Base-by-base conservation (phyloP, 164 flowering plant genomes). In the Paratinospora sagittata region DNA sequence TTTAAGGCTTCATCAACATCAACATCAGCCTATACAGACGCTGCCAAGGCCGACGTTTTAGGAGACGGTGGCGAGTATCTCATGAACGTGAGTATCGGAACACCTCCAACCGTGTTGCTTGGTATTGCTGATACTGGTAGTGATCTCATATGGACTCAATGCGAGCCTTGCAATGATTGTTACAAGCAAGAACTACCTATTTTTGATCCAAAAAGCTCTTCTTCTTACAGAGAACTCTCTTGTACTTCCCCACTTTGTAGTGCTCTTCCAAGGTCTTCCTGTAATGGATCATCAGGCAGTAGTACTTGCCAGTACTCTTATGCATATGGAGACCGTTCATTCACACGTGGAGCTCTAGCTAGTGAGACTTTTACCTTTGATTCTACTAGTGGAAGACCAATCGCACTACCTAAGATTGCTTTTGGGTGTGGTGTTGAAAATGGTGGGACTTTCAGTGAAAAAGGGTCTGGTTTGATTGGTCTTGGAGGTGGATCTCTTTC, bases 401-500 rank as follows among this genome's bases (percentile, higher is more conserved):
- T 75, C 0, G 0, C 68, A 0, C 6, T 87, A 4, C 80, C 74
- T 0, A 71, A 71, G 1, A 36, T 75, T 0, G 10, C 70, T 0
- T 74, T 87, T 37, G 93, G 96, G 0, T 90, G 93, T 17, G 92
- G 88, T 1, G 78, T 73, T 47, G 17, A 75, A 2, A 85, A 88
- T 41, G 66, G 0, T 0, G 93, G 89, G 0, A 67, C 72, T 0
- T 90, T 85, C 52, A 23, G 33, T n/a, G 43, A 37, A 0, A n/a
- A 27, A 1, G 78, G 55, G 0, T 72, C 86, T 0, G 93, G 96
- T 4, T 70, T 89, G 0, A 63, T 90, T 21, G 96, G 96, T 6
- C 79, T 90, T 0, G 91, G 90, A 4, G 73, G 81, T 1, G 91
- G 92, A 0, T 70, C 79, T 0, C 27, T 68, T 0, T 88, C 92